Evolutionary conservation across 106 monocot species (phyloP), one percentile per base, ranked within the genome.

Genomic region (Triglochin maritima): DNA sequence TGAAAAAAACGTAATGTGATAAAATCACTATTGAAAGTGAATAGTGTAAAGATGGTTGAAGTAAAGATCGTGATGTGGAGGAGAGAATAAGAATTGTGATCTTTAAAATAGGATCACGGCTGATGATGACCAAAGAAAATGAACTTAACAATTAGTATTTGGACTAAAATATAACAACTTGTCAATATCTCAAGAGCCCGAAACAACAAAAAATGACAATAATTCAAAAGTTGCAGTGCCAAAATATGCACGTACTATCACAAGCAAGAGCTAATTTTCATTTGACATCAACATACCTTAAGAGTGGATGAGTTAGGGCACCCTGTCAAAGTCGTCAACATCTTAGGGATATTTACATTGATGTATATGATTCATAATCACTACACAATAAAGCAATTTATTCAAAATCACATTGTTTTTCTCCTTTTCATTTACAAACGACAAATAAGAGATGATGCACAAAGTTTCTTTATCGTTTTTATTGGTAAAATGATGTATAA

Each of bases 161-260:
- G n/a, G n/a, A n/a, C n/a, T n/a, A n/a, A n/a, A n/a, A n/a, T 29
- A 29, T 29, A 29, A 29, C 98, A 99, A 13, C 92, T 86, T 13
- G 98, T 99, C 73, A 99, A 86, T 63, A 89, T 99, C 67, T 99
- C 98, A 72, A 99, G 84, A 57, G 92, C 92, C 90, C 90, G 64
- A 49, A 78, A 50, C 11, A 75, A 54, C 46, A 13, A 59, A 53
- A 61, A 7, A 41, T 44, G 58, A 61, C 3, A 46, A 54, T 77
- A 57, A 41, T 47, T 53, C 7, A 56, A 44, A 68, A 16, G 42
- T 65, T 47, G 46, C 62, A 50, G 5, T 46, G 11, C 7, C 46
- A 66, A 66, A 49, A n/a, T n/a, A 66, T 44, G 17, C 16, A 49
- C 65, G 6, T 50, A 44, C 11, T 17, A 44, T 0, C 4, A 43